Evolutionary conservation across 2,329 filamentous ascomycete species (phyloP), one percentile per base, ranked within the genome.

Genomic region (Phaeophleospora eucalypticola): DNA sequence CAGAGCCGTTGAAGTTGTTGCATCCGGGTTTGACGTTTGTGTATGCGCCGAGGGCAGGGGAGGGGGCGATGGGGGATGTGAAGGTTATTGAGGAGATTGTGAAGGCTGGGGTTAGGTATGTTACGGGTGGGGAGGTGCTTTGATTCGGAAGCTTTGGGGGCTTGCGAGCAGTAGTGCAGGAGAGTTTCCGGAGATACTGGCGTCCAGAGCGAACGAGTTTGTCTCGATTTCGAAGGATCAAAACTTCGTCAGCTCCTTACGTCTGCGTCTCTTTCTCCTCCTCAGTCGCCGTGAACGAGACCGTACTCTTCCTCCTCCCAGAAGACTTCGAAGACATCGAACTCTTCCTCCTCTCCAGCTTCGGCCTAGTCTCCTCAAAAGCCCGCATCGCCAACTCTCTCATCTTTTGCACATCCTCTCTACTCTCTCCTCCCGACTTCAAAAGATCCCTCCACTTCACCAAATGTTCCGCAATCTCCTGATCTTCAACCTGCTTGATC

Each of bases 31-130:
- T 43, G 52, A 50, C 47, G 15, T 52, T 53, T 34, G 45, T 55
- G 6, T 55, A 55, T 33, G 49, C 52, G 68, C 76, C 4, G 64
- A 76, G 43, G 68, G 7, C 24, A 12, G 24, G 24, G 7, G 7
- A 29, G 24, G 24, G 24, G 7, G 68, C 37, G 52, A 64, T 43
- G 51, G 52, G 20, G 27, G 49, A 54, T 32, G 34, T 51, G 12
- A 42, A 44, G 39, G 51, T 51, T 4, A 40, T 54, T 17, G 51
- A 54, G 20, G 33, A 38, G 17, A 51, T 54, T 21, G 37, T 54
- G 2, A 51, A 46, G 41, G 51, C 51, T 10, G 51, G 48, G 8
- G 40, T 51, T 37, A 39, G 17, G 14, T 29, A 48, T 42, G 33
- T 54, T 19, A 54, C 51, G 3, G 51, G 51, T 10, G 41, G 45